These are phyloP conservation scores for Pleoardoris graminearum DNA, from an alignment of 2,329 filamentous ascomycete species.

Conservation along the genomic window DNA sequence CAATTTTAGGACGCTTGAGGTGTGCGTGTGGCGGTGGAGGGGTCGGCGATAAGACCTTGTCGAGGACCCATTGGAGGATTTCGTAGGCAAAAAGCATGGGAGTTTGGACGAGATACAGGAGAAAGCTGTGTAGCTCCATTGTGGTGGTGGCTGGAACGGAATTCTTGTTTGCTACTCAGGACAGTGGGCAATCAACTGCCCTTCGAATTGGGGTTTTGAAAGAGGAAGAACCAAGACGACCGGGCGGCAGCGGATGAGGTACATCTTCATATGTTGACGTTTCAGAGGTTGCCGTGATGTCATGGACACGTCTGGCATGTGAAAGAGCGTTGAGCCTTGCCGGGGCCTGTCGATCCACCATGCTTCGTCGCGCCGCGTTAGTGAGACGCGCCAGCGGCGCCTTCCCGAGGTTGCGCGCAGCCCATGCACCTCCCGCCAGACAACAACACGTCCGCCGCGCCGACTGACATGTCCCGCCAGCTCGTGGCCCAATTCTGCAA, in stretches of 20 bases:
- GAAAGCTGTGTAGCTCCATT: conserved; percentile 25
- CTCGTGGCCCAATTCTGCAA: conserved; percentile 33
- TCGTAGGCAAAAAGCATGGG: conserved; percentile 65
- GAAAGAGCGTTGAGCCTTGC: not conserved
- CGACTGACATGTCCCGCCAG: conserved; percentile 20
- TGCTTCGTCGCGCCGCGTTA: not conserved
- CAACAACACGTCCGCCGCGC: not conserved
- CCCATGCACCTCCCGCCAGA: not conserved
- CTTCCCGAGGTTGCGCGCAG: not conserved
- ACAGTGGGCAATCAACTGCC: too few species aligned
- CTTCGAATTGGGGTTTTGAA: too few species aligned
- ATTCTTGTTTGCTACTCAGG: too few species aligned
- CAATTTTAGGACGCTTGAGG: conserved; percentile 62
- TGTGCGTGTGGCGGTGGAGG: conserved; percentile 64
- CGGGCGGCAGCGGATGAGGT: not conserved
- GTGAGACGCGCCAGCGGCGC: not conserved
- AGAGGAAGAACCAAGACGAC: not conserved
- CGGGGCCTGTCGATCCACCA: not conserved
- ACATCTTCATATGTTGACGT: not conserved
- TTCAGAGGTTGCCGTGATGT: conserved; percentile 25
- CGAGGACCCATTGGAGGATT: conserved; percentile 66
- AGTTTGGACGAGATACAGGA: conserved; percentile 40
- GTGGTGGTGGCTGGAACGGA: not conserved
- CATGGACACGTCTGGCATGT: conserved; percentile 10
- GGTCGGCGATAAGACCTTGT: conserved; percentile 68